Evolutionary conservation across 179 eudicot genomes (phyloP).

Genomic region (Camellia oleifera): DNA sequence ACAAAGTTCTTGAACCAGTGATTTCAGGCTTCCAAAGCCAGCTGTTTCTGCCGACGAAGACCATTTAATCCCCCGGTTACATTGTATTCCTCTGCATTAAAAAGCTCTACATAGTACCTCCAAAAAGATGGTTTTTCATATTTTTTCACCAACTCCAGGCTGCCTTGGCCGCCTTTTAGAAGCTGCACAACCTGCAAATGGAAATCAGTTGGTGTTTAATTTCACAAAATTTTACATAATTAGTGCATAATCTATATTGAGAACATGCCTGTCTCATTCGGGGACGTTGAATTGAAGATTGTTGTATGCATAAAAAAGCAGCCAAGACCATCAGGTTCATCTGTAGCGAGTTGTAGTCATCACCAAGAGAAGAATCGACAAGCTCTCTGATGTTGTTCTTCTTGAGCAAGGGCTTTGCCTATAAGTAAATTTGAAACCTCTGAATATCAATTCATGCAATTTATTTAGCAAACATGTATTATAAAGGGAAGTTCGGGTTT

Average conservation of each 20-base stretch:
- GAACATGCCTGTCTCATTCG: slow-evolving; percentile 64
- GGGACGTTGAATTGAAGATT: slow-evolving; percentile 66
- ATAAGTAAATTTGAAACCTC: slow-evolving; percentile 10
- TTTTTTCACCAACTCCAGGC: slow-evolving; percentile 30
- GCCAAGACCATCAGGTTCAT: slow-evolving; percentile 67
- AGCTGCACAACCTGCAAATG: slow-evolving; percentile 48
- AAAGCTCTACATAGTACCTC: slow-evolving; percentile 67
- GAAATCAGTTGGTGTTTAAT: background rate
- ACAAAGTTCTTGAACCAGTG: too few species aligned
- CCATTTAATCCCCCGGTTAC: slow-evolving; percentile 18
- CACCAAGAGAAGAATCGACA: slow-evolving; percentile 60
- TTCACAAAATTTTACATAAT: background rate
- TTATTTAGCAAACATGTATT: background rate
- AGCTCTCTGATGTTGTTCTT: slow-evolving; percentile 54
- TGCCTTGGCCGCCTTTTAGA: slow-evolving; percentile 46
- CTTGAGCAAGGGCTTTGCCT: slow-evolving; percentile 82
- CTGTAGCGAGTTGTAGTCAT: slow-evolving; percentile 48
- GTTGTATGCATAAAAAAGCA: slow-evolving; percentile 79
- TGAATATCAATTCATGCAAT: background rate
- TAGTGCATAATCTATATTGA: background rate
- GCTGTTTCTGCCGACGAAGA: slow-evolving; percentile 31
- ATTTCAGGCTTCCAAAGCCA: slow-evolving; percentile 31
- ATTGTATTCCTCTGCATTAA: slow-evolving; percentile 55
- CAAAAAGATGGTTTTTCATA: slow-evolving; percentile 34
- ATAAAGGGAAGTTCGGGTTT: background rate